phyloP scores from a whole-genome alignment of 805 yeast species.

The Priceomyces haplophilus region DNA sequence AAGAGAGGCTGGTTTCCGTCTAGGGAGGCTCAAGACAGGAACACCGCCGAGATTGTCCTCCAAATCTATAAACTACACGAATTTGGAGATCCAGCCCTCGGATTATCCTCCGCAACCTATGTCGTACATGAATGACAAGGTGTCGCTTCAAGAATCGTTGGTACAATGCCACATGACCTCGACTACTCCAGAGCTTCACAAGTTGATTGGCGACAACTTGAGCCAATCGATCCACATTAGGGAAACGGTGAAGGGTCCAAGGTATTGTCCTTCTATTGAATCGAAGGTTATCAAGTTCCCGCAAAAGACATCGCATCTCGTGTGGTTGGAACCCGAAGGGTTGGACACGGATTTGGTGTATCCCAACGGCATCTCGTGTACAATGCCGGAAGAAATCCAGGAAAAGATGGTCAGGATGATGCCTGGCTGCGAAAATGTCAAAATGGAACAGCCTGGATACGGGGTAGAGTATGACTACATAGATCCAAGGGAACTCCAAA shows the following conservation, averaged over 20 bases:
- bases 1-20: slow-evolving; percentile 67
- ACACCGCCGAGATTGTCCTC: slow-evolving; percentile 89
- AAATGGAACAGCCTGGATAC: slow-evolving; percentile 92
- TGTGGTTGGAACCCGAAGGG: slow-evolving; percentile 98
- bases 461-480: slow-evolving; percentile 99
- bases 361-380: slow-evolving; percentile 94
- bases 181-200: slow-evolving; percentile 75
- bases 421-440: slow-evolving; percentile 83
- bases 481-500: slow-evolving; percentile 82
- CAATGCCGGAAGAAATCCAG: slow-evolving; percentile 95
- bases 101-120: slow-evolving; percentile 86
- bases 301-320: slow-evolving; percentile 69
- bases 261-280: slow-evolving; percentile 97
- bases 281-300: slow-evolving; percentile 80
- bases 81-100: slow-evolving; percentile 69
- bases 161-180: slow-evolving; percentile 71
- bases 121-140: slow-evolving; percentile 75
- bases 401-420: slow-evolving; percentile 67
- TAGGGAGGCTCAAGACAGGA: slow-evolving; percentile 94
- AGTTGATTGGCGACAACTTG: slow-evolving; percentile 63
- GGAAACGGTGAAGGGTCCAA: slow-evolving; percentile 93
- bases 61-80: slow-evolving; percentile 63
- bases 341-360: slow-evolving; percentile 80
- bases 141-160: slow-evolving; percentile 55
- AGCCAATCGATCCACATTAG: slow-evolving; percentile 85